Conservation (phyloP, 768 basidiomycete genomes). For the Glaciozyma antarctica region DNA sequence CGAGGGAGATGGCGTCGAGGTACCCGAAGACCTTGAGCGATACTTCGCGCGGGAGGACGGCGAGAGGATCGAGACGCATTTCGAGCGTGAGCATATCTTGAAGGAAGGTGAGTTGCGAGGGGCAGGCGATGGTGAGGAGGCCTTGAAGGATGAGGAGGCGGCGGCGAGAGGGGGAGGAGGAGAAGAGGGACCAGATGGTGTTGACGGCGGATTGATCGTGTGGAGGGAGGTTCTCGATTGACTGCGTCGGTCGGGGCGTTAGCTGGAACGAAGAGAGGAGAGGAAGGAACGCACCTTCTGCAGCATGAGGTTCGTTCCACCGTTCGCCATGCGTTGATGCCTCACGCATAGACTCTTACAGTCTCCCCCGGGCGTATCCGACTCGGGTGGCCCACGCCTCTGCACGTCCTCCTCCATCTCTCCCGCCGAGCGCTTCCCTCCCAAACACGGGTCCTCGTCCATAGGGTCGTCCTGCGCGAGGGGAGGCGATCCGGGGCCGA, state of each 20-base stretch:
- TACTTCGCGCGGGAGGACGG: slow-evolving; percentile 79
- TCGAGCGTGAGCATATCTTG: slow-evolving; percentile 82
- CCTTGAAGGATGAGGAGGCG: slow-evolving; percentile 92
- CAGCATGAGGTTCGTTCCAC: slow-evolving; percentile 81
- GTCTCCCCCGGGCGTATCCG: slow-evolving; percentile 29
- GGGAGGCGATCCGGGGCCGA: slow-evolving; percentile 13
- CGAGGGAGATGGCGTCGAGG: slow-evolving; percentile 72
- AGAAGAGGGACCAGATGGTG: slow-evolving; percentile 92
- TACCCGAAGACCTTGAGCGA: slow-evolving; percentile 80
- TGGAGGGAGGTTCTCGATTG: slow-evolving; percentile 70
- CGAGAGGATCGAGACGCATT: slow-evolving; percentile 91
- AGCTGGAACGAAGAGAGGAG: neutral
- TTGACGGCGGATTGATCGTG: slow-evolving; percentile 81
- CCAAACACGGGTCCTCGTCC: neutral
- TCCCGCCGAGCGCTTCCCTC: neutral
- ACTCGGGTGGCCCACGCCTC: slow-evolving; percentile 19
- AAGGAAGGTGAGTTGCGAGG: slow-evolving; percentile 91
- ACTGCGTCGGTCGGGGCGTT: slow-evolving; percentile 46
- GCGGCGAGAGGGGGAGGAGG: slow-evolving; percentile 79
- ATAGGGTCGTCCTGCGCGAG: slow-evolving; percentile 21
- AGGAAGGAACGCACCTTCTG: slow-evolving; percentile 57
- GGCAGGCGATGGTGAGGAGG: slow-evolving; percentile 97
- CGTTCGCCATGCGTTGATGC: slow-evolving; percentile 93
- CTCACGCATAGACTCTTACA: slow-evolving; percentile 73
- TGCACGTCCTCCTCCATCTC: slow-evolving; percentile 19